Conservation (phyloP, 2,329 filamentous ascomycete genomes). For the Nemania bipapillata region DNA sequence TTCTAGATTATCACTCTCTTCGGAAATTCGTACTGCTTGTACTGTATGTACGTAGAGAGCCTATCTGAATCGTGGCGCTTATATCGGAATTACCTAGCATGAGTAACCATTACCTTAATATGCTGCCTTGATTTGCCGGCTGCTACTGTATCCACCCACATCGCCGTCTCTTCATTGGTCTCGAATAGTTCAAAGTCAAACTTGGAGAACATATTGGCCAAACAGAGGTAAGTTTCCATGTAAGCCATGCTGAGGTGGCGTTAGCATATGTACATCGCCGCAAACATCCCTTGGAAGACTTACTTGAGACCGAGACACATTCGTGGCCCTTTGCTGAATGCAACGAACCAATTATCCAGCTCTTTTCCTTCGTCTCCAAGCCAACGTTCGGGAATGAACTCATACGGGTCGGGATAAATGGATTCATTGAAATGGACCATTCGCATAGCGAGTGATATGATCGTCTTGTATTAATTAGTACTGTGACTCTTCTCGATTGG, state of each 20-base stretch:
- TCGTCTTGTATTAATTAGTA: constrained; percentile 25
- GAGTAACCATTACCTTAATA: constrained; percentile 27
- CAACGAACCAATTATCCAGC: constrained; percentile 35
- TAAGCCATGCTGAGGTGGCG: constrained; percentile 27
- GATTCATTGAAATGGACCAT: constrained; percentile 28
- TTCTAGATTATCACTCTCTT: too few species aligned
- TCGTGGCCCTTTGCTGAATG: constrained; percentile 32
- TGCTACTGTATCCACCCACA: constrained; percentile 31
- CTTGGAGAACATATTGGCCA: constrained; percentile 35
- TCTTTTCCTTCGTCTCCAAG: constrained; percentile 26
- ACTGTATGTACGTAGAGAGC: too few species aligned
- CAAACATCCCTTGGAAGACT: background rate
- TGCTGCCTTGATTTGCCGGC: constrained; percentile 21
- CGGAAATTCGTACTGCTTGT: too few species aligned
- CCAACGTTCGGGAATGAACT: constrained; percentile 36
- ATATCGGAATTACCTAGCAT: constrained; percentile 20
- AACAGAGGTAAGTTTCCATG: constrained; percentile 29
- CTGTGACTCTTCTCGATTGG: background rate
- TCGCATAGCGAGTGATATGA: constrained; percentile 30
- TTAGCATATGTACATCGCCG: background rate
- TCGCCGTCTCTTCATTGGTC: constrained; percentile 27
- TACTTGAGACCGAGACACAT: constrained; percentile 35
- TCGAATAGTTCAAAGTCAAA: constrained; percentile 29
- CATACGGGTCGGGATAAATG: constrained; percentile 25
- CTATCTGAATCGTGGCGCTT: too few species aligned